These are phyloP conservation scores for Balakata baccata DNA, from an alignment of 345 rosid species.

Conservation along the genomic window DNA sequence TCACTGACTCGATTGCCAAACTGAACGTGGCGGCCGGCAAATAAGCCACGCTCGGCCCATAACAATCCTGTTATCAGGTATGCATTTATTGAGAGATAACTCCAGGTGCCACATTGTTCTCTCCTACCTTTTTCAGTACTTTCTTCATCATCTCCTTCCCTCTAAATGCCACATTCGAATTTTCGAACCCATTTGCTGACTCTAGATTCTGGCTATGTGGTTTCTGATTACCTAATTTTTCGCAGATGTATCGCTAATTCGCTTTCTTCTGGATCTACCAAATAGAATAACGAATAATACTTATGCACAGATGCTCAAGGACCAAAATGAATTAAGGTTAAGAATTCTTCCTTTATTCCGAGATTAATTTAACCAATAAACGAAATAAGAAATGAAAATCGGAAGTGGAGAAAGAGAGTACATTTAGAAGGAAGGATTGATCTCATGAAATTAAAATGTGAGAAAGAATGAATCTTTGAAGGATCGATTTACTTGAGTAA, in stretches of 20 bases:
- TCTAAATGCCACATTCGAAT: conserved; percentile 61
- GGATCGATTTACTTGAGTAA: no score
- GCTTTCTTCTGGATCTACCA: neutral
- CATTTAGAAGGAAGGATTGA: no score
- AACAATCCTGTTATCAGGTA: conserved; percentile 66
- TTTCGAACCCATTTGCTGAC: neutral
- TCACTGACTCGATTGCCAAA: conserved; percentile 87
- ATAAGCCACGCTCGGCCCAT: conserved; percentile 81
- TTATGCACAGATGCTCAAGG: no score
- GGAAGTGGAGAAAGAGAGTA: no score
- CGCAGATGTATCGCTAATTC: neutral
- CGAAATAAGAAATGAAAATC: no score
- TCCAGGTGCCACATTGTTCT: conserved; percentile 54
- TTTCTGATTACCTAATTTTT: neutral
- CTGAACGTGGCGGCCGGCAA: conserved; percentile 86
- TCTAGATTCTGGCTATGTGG: neutral
- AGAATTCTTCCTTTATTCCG: no score
- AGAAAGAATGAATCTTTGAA: no score
- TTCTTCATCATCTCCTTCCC: conserved; percentile 91
- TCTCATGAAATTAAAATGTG: no score
- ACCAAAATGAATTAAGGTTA: no score
- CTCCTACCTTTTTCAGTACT: conserved; percentile 64
- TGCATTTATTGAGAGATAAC: conserved; percentile 56
- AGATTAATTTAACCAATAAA: no score
- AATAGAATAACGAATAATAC: neutral